Evolutionary conservation across 2,329 filamentous ascomycete genomes (phyloP).

Genomic region (Trichoderma endophyticum): DNA sequence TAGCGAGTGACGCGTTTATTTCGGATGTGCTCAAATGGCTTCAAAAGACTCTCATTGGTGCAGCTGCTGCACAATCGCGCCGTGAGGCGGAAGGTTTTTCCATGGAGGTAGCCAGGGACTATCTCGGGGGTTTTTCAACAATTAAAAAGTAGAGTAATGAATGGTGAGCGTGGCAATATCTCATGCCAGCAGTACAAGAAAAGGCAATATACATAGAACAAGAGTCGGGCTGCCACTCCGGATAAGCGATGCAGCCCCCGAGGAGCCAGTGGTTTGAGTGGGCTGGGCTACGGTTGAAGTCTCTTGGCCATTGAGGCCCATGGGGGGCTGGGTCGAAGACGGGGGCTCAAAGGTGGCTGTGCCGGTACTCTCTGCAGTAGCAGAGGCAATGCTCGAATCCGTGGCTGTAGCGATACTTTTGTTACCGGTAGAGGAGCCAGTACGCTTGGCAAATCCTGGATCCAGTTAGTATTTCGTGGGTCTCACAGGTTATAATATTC

Average conservation of each 20-base stretch:
- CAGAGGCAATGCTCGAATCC: background rate
- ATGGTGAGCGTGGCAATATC: background rate
- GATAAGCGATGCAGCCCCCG: background rate
- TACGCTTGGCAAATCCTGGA: slow-evolving; percentile 5
- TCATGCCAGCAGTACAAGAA: slow-evolving; percentile 14
- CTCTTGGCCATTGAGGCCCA: slow-evolving; percentile 1
- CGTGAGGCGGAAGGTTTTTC: background rate
- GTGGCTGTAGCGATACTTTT: background rate
- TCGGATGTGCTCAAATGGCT: slow-evolving; percentile 1
- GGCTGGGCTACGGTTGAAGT: background rate
- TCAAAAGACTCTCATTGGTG: slow-evolving; percentile 1
- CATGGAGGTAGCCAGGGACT: background rate
- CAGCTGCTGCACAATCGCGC: background rate
- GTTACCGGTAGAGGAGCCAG: background rate
- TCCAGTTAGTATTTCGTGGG: background rate
- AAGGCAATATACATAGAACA: slow-evolving; percentile 10
- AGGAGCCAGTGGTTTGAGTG: background rate
- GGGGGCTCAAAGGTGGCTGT: background rate
- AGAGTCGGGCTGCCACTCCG: background rate
- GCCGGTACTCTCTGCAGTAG: slow-evolving; percentile 4
- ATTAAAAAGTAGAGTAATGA: background rate
- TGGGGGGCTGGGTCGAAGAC: background rate
- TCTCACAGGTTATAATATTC: background rate
- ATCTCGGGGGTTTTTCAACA: background rate
- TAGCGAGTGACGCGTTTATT: background rate